phyloP scores from a whole-genome alignment of 1,284 basidiomycete genomes.

The Macrocystidia cucumis region DNA sequence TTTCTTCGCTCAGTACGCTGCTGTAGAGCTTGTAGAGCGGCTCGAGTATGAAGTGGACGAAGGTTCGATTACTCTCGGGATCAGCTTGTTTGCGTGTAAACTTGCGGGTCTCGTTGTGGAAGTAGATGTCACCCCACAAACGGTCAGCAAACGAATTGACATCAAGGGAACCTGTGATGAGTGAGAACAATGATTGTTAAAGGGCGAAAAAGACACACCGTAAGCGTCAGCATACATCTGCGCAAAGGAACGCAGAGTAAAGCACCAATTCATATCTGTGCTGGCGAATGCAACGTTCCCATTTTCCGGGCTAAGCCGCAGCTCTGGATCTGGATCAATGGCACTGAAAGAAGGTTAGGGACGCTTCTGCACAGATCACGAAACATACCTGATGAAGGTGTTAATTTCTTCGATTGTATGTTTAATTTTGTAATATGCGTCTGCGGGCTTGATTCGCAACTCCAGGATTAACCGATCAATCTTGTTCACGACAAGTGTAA shows the following conservation, averaged over 20 bases:
- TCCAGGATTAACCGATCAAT: conserved; percentile 96
- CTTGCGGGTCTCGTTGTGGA: conserved; percentile 76
- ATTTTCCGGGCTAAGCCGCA: conserved; percentile 86
- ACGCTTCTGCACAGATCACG: background rate
- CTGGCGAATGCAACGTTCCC: conserved; percentile 98
- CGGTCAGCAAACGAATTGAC: conserved; percentile 71
- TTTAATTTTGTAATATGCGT: conserved; percentile 98
- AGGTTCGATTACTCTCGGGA: conserved; percentile 78
- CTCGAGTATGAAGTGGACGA: conserved; percentile 95
- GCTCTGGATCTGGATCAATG: conserved; percentile 83
- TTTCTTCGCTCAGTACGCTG: conserved; percentile 89
- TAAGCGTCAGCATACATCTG: conserved; percentile 95
- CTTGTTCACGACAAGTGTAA: conserved; percentile 96
- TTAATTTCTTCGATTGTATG: conserved; percentile 99
- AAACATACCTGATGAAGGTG: conserved; percentile 56
- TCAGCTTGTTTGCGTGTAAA: conserved; percentile 84
- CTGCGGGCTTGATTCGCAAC: conserved; percentile 89
- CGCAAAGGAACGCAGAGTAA: conserved; percentile 92
- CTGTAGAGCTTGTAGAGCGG: conserved; percentile 98
- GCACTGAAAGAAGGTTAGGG: conserved; percentile 40
- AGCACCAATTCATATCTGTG: conserved; percentile 96
- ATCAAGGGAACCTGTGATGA: conserved; percentile 46
- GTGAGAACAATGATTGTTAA: conserved; percentile 1
- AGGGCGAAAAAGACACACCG: conserved; percentile 30
- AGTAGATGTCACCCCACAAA: conserved; percentile 99